Conservation (phyloP, 345 rosid genomes). For the Ceriops decandra region DNA sequence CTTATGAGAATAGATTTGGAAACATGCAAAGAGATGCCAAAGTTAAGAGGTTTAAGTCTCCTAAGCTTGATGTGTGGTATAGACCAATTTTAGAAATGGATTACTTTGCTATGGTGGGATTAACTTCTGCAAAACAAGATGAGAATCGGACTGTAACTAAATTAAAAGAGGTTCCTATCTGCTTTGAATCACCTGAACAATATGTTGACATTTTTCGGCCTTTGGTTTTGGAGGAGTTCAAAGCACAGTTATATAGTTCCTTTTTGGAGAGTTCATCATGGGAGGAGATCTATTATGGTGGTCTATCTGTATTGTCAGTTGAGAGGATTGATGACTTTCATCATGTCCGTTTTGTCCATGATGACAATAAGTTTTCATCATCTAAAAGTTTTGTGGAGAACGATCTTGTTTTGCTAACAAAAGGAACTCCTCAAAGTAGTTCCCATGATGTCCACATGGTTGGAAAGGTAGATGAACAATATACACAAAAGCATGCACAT, state of each 20-base stretch:
- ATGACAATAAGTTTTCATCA: conserved; percentile 50
- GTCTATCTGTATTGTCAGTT: conserved; percentile 75
- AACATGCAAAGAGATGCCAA: conserved; percentile 49
- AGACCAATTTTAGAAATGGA: conserved; percentile 77
- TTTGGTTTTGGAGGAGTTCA: conserved; percentile 91
- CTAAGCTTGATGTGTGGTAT: conserved; percentile 92
- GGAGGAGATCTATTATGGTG: conserved; percentile 76
- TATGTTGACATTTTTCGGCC: conserved; percentile 84
- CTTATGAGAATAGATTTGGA: conserved; percentile 52
- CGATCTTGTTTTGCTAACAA: conserved; percentile 87
- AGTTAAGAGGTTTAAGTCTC: conserved; percentile 78
- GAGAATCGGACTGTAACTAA: conserved; percentile 36
- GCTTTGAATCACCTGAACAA: conserved; percentile 76
- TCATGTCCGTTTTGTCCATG: conserved; percentile 88
- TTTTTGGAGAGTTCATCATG: conserved; percentile 75
- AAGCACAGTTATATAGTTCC: conserved; percentile 83
- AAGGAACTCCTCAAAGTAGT: conserved; percentile 56
- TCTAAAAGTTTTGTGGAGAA: conserved; percentile 72
- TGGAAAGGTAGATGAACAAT: conserved; percentile 62
- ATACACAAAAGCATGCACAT: too few relatives aligned
- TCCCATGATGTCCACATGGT: conserved; percentile 63
- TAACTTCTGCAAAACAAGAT: conserved; percentile 43
- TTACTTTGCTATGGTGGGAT: conserved; percentile 72
- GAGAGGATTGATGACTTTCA: conserved; percentile 97
- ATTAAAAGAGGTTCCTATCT: conserved; percentile 81